Evolutionary conservation across 2,329 filamentous ascomycete genomes (phyloP).

Genomic region (Microsporum ferrugineum): DNA sequence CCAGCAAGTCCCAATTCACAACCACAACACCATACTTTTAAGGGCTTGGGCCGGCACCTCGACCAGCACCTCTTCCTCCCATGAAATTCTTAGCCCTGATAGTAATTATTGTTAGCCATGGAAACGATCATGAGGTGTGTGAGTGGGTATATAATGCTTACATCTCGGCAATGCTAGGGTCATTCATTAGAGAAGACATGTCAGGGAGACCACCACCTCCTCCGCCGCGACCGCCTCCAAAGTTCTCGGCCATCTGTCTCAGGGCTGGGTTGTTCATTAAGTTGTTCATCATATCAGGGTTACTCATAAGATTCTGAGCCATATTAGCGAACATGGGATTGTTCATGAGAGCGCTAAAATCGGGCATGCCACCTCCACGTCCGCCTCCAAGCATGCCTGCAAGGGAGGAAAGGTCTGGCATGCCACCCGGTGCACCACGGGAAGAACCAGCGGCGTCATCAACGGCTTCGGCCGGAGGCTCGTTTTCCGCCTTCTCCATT

Average conservation of each 20-base stretch:
- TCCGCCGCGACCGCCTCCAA: conserved; percentile 44
- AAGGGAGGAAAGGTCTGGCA: conserved; percentile 60
- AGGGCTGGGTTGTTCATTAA: conserved; percentile 89
- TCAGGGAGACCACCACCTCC: conserved; percentile 68
- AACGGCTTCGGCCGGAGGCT: conserved; percentile 41
- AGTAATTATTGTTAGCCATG: conserved; percentile 11
- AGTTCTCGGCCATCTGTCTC: conserved; percentile 73
- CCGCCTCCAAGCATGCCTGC: conserved; percentile 61
- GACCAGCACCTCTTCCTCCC: conserved; percentile 42
- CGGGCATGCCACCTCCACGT: conserved; percentile 69
- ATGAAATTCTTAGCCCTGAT: conserved; percentile 56
- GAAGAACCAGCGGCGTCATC: conserved; percentile 40
- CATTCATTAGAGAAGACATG: conserved; percentile 72
- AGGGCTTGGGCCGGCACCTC: conserved; percentile 26
- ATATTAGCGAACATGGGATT: conserved; percentile 98
- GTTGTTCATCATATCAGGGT: conserved; percentile 82
- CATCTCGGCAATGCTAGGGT: conserved; percentile 87
- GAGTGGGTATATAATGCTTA: conserved; percentile 42
- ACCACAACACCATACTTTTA: conserved; percentile 3
- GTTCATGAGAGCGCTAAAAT: conserved; percentile 76
- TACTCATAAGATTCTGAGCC: conserved; percentile 95
- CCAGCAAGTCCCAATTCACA: background rate
- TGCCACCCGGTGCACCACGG: conserved; percentile 42
- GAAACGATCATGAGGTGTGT: background rate
- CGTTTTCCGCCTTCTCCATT: conserved; percentile 47